Evolutionary conservation across 192 early-diverging fungal species (phyloP), one percentile per base, ranked within the genome.

Genomic region (Chytriomyces confervae): DNA sequence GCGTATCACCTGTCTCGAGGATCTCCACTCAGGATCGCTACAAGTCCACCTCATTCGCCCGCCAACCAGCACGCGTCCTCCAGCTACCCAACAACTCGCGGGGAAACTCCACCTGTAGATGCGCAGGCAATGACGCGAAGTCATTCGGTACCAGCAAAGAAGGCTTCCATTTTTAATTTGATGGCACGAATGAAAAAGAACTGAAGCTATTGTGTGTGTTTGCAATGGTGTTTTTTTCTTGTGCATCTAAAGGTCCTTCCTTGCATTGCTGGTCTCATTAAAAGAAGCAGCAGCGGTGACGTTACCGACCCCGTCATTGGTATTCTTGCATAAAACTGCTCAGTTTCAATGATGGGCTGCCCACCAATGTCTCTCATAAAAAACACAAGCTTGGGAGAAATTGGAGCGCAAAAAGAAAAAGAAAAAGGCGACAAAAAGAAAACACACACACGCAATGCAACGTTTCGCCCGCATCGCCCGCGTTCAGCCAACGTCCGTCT

Each of bases 401-500:
- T 27, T 27, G 24, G 24, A 27, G 24, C 24, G 24, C 24, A 27
- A 36, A 57, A 57, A 57, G 20, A 57, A 20, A 57, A 57, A 57
- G 20, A 57, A 57, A 20, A 36, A 2, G 36, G 0, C 36, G 36
- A 36, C 2, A 36, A 36, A 57, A 57, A 57, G n/a, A 57, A 57
- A 57, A 20, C 24, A 27, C 24, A 27, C 24, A 57, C 13, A 57
- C 3, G 53, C 53, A 57, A 13, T 57, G 53, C 53, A 57, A 13
- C 53, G 53, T n/a, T 13, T 57, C 53, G 53, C 53, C 53, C 53
- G 53, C 53, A n/a, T 57, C 20, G 53, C 5, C 53, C 13, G 53
- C 13, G 53, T 20, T 13, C 53, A 57, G 53, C 53, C 53, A 13
- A 57, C 53, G 53, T 57, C 53, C 67, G 67, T 48, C 43, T 69